Evolutionary conservation across 2,329 filamentous ascomycete genomes (phyloP).

Genomic region (Botrytis cinerea): DNA sequence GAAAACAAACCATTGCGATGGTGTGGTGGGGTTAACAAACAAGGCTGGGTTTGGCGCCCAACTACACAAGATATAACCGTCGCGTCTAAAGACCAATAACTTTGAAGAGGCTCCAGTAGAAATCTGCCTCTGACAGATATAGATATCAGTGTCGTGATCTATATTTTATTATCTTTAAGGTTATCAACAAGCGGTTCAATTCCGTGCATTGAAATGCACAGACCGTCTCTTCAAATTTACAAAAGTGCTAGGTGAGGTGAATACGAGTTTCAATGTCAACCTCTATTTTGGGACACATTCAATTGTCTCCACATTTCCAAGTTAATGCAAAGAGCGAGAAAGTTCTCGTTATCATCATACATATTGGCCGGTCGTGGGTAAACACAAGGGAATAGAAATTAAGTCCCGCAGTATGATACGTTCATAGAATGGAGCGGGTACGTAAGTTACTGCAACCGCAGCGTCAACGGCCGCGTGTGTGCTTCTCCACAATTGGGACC

Average conservation of each 20-base stretch:
- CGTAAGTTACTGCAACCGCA: neutral
- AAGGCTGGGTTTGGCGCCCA: neutral
- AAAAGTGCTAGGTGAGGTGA: no score
- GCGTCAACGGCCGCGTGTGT: slow-evolving; percentile 11
- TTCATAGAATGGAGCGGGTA: neutral
- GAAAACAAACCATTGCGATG: neutral
- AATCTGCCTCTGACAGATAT: neutral
- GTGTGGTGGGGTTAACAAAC: neutral
- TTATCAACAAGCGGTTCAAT: neutral
- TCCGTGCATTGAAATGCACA: neutral
- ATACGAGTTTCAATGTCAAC: neutral
- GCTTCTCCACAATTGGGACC: neutral
- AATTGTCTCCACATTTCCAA: neutral
- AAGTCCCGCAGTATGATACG: neutral
- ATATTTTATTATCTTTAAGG: neutral
- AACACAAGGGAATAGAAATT: neutral
- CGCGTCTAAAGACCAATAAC: neutral
- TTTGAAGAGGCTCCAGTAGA: neutral
- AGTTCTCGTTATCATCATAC: neutral
- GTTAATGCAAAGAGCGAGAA: neutral
- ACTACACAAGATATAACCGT: neutral
- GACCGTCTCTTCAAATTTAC: neutral
- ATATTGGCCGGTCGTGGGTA: neutral
- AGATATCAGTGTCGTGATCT: neutral
- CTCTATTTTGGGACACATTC: neutral